Evolutionary conservation across 257 asterid species (phyloP), one percentile per base, ranked within the genome.

Genomic region (Fraxinus cuspidata): DNA sequence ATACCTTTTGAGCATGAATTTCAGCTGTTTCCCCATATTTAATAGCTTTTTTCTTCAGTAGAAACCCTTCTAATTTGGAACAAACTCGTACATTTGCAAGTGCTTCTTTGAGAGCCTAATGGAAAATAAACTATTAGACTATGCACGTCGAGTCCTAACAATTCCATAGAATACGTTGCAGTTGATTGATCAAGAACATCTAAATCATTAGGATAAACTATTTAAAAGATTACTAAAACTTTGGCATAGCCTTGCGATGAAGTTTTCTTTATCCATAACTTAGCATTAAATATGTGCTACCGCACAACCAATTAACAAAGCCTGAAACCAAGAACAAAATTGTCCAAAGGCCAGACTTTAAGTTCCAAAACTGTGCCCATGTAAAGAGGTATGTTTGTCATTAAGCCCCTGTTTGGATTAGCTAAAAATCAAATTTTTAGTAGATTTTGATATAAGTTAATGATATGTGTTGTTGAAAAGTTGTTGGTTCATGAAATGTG

Each of bases 1-100:
- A 67, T 85, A 94, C 99, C 97, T 94, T 94, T 67, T 91, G 99
- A 58, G 89, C 87, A 88, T 91, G 99, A 82, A 88, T 79, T 85
- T 94, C 97, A 74, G 92, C 82, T 53, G 96, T 89, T 77, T 92
- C 97, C 74, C 97, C 97, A 86, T 76, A 81, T 81, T 85, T 94
- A 70, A 92, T 85, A 86, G 85, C 79, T 83, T 83, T 91, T 89
- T 92, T 92, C 91, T 86, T 90, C 89, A 94, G 83, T 68, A 94
- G 81, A 84, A 94, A 94, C 74, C 88, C 97, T 84, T 92, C 99
- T 74, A 94, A 38, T 85, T 87, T 87, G 81, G 99, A 91, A 88
- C 99, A 92, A 78, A 83, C 81, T 85, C 97, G 90, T 89, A 94
- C 89, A 81, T 78, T 96, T n/a, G 88, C 84, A 86, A 92, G 97